phyloP scores from a whole-genome alignment of 179 eudicot genomes.

The Patellifolia procumbens region DNA sequence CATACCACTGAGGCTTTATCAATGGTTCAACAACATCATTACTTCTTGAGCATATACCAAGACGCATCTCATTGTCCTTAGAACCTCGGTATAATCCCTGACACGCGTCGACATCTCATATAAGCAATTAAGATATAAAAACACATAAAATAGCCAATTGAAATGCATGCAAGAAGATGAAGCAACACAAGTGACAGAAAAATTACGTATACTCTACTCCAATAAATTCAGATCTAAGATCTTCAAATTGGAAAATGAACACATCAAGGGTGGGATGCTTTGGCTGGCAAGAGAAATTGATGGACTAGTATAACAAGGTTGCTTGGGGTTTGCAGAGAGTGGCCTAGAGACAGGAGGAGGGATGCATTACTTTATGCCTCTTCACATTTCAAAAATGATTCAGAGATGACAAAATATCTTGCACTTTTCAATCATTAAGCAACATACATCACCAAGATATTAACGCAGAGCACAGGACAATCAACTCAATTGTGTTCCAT shows the following conservation, averaged over 20 bases:
- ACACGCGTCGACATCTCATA: conserved; percentile 13
- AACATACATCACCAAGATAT: neutral
- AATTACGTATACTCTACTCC: too few relatives aligned
- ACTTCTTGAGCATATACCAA: conserved; percentile 84
- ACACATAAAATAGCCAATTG: neutral
- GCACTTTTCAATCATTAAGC: conserved; percentile 7
- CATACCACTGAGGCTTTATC: conserved; percentile 98
- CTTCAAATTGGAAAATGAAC: neutral
- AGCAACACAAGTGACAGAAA: neutral
- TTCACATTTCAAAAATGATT: neutral
- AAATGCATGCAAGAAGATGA: conserved; percentile 1
- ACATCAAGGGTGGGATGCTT: neutral
- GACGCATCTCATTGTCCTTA: conserved; percentile 89
- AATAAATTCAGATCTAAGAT: neutral
- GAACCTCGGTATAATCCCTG: conserved; percentile 87
- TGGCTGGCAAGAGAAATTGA: neutral
- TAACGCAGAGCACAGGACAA: neutral
- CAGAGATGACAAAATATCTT: neutral
- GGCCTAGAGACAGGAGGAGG: neutral
- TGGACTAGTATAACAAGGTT: neutral
- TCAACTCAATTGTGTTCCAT: neutral
- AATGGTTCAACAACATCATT: conserved; percentile 91
- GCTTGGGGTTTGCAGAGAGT: neutral
- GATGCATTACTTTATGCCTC: neutral
- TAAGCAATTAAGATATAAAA: neutral